Base-by-base conservation (phyloP, 164 flowering plant genomes). In the Magnolia officinalis region DNA sequence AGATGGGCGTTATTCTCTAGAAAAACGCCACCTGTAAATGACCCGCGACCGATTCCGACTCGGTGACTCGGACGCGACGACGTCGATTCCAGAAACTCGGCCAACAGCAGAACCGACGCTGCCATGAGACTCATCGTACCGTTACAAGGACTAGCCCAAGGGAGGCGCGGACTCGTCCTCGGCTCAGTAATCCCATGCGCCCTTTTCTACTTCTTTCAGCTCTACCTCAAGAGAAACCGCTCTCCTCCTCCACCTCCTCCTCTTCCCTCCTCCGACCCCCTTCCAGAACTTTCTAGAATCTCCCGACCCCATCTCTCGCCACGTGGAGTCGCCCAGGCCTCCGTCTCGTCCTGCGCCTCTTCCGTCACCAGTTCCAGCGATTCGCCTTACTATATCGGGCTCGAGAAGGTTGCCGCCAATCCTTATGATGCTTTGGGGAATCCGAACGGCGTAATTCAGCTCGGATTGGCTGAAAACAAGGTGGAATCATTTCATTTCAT, bases 91-190 rank as follows among this genome's bases (percentile, higher is more conserved):
- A 55, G 61, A 55, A 55, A 55, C 61, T 70, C 29, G 18, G 31
- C 19, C 79, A 64, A 16, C 51, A 58, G 50, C 80, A 82, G 49
- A 52, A 80, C 86, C 8, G 81, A 82, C 8, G 79, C 96, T 58
- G 95, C 87, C 79, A 96, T 96, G 99, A 89, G 99, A 78, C 84
- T 96, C 3, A 91, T 96, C 18, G 98, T 96, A 7, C 99, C 99
- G 23, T 79, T 94, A 72, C 99, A 96, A 79, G 98, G 99, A 0
- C 87, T 96, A 8, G 98, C 91, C 11, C 96, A 94, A 73, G 97
- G 98, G 23, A 74, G 96, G 8, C 95, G 99, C 2, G 99, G 99
- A n/a, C 85, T 96, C 8, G 75, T 96, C 6, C 65, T 94, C 8
- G 98, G 98, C 74, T 91, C 97, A 1, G 85, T 87, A 1, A 91